Evolutionary conservation across 768 basidiomycete species (phyloP).

Genomic region (Kockovaella imperatae): DNA sequence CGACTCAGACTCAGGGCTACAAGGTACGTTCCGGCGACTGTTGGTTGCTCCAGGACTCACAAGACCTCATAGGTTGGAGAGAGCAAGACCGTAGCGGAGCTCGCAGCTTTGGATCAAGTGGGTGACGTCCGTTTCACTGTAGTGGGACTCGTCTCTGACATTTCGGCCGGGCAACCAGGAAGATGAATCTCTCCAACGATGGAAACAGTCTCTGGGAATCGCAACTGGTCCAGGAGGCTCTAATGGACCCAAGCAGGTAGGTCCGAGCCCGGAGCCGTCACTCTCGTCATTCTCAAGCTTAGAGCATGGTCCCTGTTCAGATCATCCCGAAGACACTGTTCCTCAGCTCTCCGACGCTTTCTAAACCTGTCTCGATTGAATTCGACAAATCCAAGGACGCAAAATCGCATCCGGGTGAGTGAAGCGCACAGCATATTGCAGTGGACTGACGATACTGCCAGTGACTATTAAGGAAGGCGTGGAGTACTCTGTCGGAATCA

Average conservation of each 20-base stretch:
- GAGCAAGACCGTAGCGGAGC: constrained; percentile 63
- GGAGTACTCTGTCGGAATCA: constrained; percentile 59
- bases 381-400: constrained; percentile 62
- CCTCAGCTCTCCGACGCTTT: constrained; percentile 65
- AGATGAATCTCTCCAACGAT: constrained; percentile 86
- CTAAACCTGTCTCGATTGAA: constrained; percentile 55
- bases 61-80: constrained; percentile 35
- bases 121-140: too few relatives aligned
- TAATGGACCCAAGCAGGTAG: constrained; percentile 59
- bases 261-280: neutral
- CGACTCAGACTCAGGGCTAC: constrained; percentile 45
- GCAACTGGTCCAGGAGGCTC: constrained; percentile 49
- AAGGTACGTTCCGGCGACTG: constrained; percentile 21
- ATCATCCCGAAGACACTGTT: constrained; percentile 53
- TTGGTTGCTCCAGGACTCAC: neutral
- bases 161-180: constrained; percentile 36
- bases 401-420: constrained; percentile 54
- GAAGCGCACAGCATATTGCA: constrained; percentile 50
- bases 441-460: neutral
- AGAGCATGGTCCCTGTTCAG: too few relatives aligned
- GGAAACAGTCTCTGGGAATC: constrained; percentile 92
- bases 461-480: constrained; percentile 50
- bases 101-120: constrained; percentile 69
- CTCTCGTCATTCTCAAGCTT: neutral
- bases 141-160: neutral